Evolutionary conservation across 2,329 filamentous ascomycete species (phyloP).

Genomic region (Annulohypoxylon truncatum): DNA sequence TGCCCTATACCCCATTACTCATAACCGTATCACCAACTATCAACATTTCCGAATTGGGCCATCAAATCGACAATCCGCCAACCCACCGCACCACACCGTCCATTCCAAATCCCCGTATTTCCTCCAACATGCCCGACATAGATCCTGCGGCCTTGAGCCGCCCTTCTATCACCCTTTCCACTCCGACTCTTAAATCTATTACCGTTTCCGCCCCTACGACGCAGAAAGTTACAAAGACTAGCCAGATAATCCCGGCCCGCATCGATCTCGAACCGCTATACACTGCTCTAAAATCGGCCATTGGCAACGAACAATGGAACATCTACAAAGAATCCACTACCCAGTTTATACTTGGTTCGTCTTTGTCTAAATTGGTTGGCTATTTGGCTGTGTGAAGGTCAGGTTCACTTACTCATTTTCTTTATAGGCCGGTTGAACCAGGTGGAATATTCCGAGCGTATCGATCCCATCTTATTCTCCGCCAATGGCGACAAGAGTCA

Average conservation of each 20-base stretch:
- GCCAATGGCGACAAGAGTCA: conserved; percentile 69
- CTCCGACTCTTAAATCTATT: conserved; percentile 70
- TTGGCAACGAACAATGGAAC: conserved; percentile 71
- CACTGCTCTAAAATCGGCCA: conserved; percentile 68
- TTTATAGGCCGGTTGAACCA: conserved; percentile 71
- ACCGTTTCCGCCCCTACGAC: conserved; percentile 62
- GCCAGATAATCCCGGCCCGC: conserved; percentile 71
- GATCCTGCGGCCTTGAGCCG: conserved; percentile 76
- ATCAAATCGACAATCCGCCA: conserved; percentile 2
- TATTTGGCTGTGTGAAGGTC: background rate
- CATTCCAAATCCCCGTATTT: conserved; percentile 32
- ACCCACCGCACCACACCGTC: conserved; percentile 29
- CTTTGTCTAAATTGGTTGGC: conserved; percentile 7
- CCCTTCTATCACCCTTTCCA: conserved; percentile 67
- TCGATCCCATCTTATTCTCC: conserved; percentile 70
- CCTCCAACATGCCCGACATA: conserved; percentile 71
- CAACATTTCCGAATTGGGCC: conserved; percentile 37
- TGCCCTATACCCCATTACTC: background rate
- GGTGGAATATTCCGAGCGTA: conserved; percentile 66
- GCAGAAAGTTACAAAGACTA: conserved; percentile 67
- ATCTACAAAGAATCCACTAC: conserved; percentile 72
- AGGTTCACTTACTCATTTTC: conserved; percentile 46
- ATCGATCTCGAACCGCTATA: conserved; percentile 76
- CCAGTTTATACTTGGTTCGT: conserved; percentile 71
- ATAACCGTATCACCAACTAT: conserved; percentile 33